These are phyloP conservation scores for Pyrus pyrifolia DNA, from an alignment of 306 rosid genomes.

Conservation along the genomic window DNA sequence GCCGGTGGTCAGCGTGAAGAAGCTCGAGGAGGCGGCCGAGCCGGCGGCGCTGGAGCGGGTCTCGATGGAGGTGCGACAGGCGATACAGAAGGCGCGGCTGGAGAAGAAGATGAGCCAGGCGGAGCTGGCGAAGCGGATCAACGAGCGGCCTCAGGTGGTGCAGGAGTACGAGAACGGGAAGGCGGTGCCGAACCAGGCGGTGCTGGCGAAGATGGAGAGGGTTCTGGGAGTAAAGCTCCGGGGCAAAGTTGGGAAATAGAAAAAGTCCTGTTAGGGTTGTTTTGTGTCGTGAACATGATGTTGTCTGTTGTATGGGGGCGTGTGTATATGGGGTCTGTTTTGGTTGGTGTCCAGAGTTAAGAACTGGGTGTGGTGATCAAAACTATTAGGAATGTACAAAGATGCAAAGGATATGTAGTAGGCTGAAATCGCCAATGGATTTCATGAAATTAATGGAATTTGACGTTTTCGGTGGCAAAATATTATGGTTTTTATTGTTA, in stretches of 20 bases:
- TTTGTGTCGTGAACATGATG: not conserved
- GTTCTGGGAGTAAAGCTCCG: constrained; percentile 69
- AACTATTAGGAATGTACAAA: not conserved
- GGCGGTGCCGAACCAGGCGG: constrained; percentile 67
- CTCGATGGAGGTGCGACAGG: constrained; percentile 44
- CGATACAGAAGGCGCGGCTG: constrained; percentile 74
- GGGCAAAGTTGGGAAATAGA: constrained; percentile 58
- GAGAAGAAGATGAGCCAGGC: constrained; percentile 78
- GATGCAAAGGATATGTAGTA: not conserved
- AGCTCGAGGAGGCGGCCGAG: constrained; percentile 68
- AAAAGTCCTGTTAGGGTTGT: not conserved
- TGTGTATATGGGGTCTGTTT: not conserved
- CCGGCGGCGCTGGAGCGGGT: constrained; percentile 64
- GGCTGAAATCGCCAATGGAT: not conserved
- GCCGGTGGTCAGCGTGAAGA: constrained; percentile 42
- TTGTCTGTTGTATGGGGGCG: not conserved
- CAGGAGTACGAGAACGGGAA: constrained; percentile 85
- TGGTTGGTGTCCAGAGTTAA: not conserved
- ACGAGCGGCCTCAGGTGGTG: constrained; percentile 68
- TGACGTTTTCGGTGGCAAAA: not conserved
- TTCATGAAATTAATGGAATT: not conserved
- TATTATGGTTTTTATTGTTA: not conserved
- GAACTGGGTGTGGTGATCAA: not conserved
- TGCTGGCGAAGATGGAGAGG: constrained; percentile 70
- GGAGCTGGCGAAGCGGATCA: constrained; percentile 70